Evolutionary conservation across 2,329 filamentous ascomycete genomes (phyloP), one percentile per base, ranked within the genome.

Genomic region (Ophioceras dolichostomum): DNA sequence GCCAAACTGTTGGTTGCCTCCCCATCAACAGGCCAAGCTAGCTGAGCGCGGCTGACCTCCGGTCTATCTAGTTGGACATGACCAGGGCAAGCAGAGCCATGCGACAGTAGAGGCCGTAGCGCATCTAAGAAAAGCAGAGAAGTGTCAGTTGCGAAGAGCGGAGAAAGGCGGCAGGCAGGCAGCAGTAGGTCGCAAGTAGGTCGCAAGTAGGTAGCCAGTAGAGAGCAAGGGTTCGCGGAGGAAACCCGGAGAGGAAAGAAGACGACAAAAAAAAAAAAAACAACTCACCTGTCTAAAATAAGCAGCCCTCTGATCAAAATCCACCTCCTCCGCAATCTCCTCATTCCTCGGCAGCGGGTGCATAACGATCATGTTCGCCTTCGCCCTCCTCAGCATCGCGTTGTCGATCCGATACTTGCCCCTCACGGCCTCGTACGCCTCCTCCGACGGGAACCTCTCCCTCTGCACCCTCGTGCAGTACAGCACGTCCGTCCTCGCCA

Each of bases 391-490:
- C 52, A 98, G 70, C 16, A 89, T 83, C 49, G 78, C 76, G 57
- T 95, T 94, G 67, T 94, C 84, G 43, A 98, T 79, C 40, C 94
- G 70, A 58, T 95, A 89, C 42, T 77, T 76, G 58, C 89, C 76
- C 76, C 93, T 94, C 50, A 96, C 77, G 40, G 70, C 66, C 64
- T 96, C 86, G 58, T 93, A 98, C 51, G 84, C 79, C 31, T 72
- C 74, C 36, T 79, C 59, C 49, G 79, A 81, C n/a, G 79, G 69
- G 68, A 98, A 98, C 19, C 91, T 77, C 69, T 98, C 91, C 63
- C 91, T 91, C 64, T 98, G 91, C 48, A 98, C 83, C 13, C 91
- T 79, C 2, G 91, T 98, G 67, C 87, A 95, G 70, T 98, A 98
- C 32, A 98, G 70, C 4, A 98, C 89, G 50, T 98, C 91, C 41